Base-by-base conservation (phyloP, 1,284 basidiomycete species). In the Irpex lacteus region DNA sequence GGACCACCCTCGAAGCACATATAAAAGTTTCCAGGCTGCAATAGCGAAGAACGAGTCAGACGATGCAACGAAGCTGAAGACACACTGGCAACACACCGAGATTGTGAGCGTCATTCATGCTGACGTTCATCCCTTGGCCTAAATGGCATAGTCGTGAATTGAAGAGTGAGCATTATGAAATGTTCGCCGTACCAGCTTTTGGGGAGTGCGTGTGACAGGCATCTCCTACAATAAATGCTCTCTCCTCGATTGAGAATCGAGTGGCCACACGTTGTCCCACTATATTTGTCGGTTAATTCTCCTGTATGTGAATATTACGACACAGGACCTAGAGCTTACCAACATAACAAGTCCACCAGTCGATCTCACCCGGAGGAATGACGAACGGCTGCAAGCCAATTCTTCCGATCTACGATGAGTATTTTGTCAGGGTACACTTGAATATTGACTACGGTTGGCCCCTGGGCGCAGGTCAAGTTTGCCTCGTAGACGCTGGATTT, bases 151-250 rank as follows among this genome's bases (percentile, higher is more conserved):
- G 11, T 44, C 13, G n/a, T 11, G 13, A 53, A 26, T 53, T 19
- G 50, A 53, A 26, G n/a, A 8, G 19, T 8, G 11, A 18, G 18
- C 18, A 52, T 53, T 19, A 19, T 19, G 8, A 26, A 18, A 53
- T 19, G 9, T 4, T 6, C 50, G 8, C 84, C 70, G 84, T 76
- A 82, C 89, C 84, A 4, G 81, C 82, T 68, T 85, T 94, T 0
- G 92, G 92, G 0, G 90, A 92, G 75, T 95, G 93, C 0, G 93
- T 95, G 70, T 95, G 93, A 70, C 87, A 92, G 1, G 88, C 89
- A 75, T 92, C 90, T 1, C 91, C 91, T 1, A 87, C 89, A 65
- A 94, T 93, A 73, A 94, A 94, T 2, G 92, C 81, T 0, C 92
- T 83, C 9, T 92, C 85, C 32, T 85, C 74, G 3, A 83, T 77